Conservation (phyloP, 805 yeast genomes). For the Naumovozyma castellii region DNA sequence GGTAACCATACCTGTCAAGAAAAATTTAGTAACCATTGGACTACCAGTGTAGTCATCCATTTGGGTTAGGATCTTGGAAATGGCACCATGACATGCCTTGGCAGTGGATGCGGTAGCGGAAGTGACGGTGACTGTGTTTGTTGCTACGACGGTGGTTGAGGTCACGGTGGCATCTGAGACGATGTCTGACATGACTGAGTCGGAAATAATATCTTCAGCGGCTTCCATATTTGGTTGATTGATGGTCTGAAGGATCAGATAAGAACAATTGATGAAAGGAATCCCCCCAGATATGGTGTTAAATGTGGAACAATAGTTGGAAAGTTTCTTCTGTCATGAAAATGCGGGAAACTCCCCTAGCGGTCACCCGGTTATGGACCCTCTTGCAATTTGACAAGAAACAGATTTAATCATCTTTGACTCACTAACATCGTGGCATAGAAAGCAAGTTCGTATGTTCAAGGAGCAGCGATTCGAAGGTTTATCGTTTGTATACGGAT, state of each 20-base stretch:
- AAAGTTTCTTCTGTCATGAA: too few species aligned
- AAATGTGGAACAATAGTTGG: too few species aligned
- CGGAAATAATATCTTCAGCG: not conserved
- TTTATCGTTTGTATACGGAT: too few species aligned
- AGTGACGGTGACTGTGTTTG: not conserved
- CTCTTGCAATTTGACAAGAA: too few species aligned
- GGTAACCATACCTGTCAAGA: not conserved
- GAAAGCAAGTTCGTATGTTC: too few species aligned
- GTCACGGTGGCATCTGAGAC: not conserved
- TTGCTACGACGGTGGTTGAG: not conserved
- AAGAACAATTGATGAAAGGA: not conserved
- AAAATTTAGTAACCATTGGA: not conserved
- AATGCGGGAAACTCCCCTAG: too few species aligned
- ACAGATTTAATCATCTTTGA: too few species aligned
- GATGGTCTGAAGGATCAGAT: too few species aligned
- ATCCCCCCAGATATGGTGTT: not conserved
- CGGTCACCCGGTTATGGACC: too few species aligned
- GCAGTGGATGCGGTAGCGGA: not conserved
- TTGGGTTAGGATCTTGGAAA: not conserved
- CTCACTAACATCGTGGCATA: too few species aligned
- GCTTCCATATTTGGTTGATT: not conserved
- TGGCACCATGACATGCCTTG: not conserved
- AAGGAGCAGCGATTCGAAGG: too few species aligned
- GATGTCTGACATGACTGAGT: not conserved
- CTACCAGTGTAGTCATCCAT: not conserved